Conservation (phyloP, 495 filamentous ascomycete species). For the Cryomyces antarcticus region DNA sequence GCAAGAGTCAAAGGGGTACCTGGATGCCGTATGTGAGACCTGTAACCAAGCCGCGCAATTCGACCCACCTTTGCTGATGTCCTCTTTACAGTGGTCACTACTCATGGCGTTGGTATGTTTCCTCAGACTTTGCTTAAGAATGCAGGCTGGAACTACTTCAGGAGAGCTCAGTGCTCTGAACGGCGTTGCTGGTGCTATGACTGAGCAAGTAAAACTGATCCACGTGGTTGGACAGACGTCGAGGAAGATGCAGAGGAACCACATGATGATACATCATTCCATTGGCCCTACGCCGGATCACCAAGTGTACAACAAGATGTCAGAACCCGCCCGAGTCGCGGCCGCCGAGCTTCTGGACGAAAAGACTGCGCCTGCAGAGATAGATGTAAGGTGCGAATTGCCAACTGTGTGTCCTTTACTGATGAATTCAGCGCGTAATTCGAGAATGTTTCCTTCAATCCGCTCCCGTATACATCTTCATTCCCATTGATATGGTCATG, state of each 20-base stretch:
- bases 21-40: conserved; percentile 1
- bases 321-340: conserved; percentile 11
- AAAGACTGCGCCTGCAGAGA: conserved; percentile 16
- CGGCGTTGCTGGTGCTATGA: conserved; percentile 17
- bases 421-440: conserved; percentile 9
- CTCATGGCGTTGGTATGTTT: conserved; percentile 17
- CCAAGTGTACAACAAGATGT: conserved; percentile 17
- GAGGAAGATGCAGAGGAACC: conserved; percentile 15
- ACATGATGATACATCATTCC: conserved; percentile 23
- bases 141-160: not conserved
- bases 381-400: conserved; percentile 9
- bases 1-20: conserved; percentile 15
- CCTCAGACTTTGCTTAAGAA: not conserved
- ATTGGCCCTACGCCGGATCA: conserved; percentile 15
- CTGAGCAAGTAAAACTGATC: conserved; percentile 20
- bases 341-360: conserved; percentile 17
- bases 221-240: conserved; percentile 22
- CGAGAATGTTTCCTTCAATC: conserved; percentile 18
- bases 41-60: too few relatives aligned
- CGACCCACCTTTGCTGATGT: too few relatives aligned
- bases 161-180: conserved; percentile 22
- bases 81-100: conserved; percentile 12
- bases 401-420: not conserved
- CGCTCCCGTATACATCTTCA: conserved; percentile 19
- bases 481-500: conserved; percentile 18